A percentile compares a stretch with the other conserved stretches of the same genome.
These are phyloP conservation scores for Phytophthora rubi DNA, from an alignment of 352 stramenopile genomes.

Conservation along the genomic window DNA sequence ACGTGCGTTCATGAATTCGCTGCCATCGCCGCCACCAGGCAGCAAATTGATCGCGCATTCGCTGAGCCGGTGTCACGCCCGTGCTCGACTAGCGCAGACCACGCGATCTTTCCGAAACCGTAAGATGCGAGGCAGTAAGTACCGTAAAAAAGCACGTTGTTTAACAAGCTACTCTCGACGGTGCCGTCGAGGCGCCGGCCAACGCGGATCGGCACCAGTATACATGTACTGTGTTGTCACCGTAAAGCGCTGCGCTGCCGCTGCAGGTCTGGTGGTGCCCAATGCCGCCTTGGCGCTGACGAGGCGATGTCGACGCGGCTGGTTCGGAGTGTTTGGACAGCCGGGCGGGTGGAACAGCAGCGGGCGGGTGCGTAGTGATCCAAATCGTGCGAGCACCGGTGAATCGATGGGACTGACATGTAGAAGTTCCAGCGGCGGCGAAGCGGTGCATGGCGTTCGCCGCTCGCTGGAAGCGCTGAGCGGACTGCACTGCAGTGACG, in stretches of 20 bases:
- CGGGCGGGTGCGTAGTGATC: constrained; percentile 22
- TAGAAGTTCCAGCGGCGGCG: too few relatives aligned
- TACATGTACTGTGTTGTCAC: background rate
- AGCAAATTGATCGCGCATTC: background rate
- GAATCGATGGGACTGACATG: background rate
- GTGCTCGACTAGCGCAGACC: background rate
- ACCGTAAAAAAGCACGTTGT: background rate
- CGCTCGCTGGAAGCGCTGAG: too few relatives aligned
- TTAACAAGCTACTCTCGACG: background rate
- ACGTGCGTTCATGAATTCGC: too few relatives aligned
- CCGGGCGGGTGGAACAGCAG: constrained; percentile 9
- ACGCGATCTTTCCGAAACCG: background rate
- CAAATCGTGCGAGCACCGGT: constrained; percentile 18
- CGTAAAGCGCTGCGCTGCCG: background rate
- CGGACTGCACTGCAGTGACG: too few relatives aligned
- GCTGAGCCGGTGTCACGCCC: background rate
- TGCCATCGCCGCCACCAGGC: too few relatives aligned
- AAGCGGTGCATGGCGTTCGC: too few relatives aligned
- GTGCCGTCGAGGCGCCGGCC: background rate
- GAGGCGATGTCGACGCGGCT: constrained; percentile 13
- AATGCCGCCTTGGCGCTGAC: background rate
- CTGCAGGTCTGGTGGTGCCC: background rate
- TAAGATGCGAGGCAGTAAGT: background rate
- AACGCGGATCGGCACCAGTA: background rate
- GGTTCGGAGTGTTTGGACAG: constrained; percentile 15